These are phyloP conservation scores for Mycena haematopus DNA, from an alignment of 768 basidiomycete species.

Conservation along the genomic window DNA sequence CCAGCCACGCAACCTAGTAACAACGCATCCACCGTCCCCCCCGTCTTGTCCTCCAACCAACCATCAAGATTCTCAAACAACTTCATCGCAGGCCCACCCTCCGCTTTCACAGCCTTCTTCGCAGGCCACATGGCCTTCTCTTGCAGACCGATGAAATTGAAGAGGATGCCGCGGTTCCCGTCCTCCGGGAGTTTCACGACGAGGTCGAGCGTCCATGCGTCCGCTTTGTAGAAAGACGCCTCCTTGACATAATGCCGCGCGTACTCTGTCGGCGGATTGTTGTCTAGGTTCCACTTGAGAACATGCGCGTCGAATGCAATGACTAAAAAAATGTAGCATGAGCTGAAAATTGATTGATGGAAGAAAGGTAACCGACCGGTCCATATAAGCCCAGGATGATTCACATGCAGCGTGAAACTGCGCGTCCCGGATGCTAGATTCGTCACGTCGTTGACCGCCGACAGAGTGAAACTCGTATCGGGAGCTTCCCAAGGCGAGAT, in stretches of 20 bases:
- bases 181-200: conserved; percentile 59
- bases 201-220: conserved; percentile 77
- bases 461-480: conserved; percentile 54
- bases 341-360: neutral
- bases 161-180: conserved; percentile 46
- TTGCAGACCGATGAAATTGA: conserved; percentile 85
- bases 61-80: conserved; percentile 77
- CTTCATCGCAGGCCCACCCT: conserved; percentile 65
- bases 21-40: conserved; percentile 69
- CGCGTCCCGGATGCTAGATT: conserved; percentile 68
- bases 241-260: conserved; percentile 92
- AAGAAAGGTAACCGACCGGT: conserved; percentile 56
- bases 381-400: conserved; percentile 88
- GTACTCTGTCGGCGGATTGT: conserved; percentile 76
- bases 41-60: conserved; percentile 73
- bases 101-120: conserved; percentile 57
- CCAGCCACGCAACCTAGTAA: conserved; percentile 78
- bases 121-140: conserved; percentile 88
- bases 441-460: conserved; percentile 60
- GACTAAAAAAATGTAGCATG: conserved; percentile 46
- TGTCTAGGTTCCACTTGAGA: conserved; percentile 81
- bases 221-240: conserved; percentile 82
- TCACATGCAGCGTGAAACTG: conserved; percentile 68
- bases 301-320: conserved; percentile 94
- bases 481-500: conserved; percentile 51